Percentiles rank a stretch among this genome's conserved stretches.
phyloP scores from a whole-genome alignment of 1,139 yeast species.

The Ogataea hybrid region DNA sequence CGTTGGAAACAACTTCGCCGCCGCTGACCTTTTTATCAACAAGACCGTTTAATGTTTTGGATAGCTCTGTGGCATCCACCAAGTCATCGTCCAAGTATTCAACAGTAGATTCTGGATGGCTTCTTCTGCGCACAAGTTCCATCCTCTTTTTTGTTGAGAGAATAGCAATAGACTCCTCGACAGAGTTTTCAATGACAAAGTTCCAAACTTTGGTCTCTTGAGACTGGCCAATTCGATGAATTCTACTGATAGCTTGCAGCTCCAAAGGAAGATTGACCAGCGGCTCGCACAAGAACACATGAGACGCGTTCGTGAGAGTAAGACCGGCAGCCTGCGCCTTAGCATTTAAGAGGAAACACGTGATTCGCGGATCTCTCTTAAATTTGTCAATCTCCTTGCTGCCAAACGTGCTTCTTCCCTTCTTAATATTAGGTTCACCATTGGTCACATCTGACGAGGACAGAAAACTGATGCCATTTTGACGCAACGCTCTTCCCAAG shows the following conservation, averaged over 20 bases:
- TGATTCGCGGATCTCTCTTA: constrained; percentile 60
- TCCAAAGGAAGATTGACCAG: constrained; percentile 86
- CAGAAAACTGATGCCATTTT: constrained; percentile 53
- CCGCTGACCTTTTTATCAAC: constrained; percentile 44
- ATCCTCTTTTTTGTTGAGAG: constrained; percentile 52
- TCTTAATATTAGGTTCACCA: constrained; percentile 3
- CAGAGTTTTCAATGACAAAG: constrained; percentile 78
- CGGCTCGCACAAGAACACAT: constrained; percentile 88
- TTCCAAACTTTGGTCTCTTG: constrained; percentile 85
- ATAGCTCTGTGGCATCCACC: constrained; percentile 40
- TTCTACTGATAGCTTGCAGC: constrained; percentile 85
- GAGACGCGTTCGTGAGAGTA: constrained; percentile 87
- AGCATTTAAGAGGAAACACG: constrained; percentile 83
- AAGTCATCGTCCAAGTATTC: constrained; percentile 34
- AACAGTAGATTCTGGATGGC: constrained; percentile 2
- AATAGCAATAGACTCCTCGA: constrained; percentile 84
- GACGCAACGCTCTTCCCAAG: constrained; percentile 62
- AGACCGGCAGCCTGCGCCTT: constrained; percentile 87
- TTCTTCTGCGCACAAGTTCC: constrained; percentile 33
- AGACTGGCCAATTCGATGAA: constrained; percentile 89
- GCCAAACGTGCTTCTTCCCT: constrained; percentile 35
- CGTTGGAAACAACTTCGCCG: constrained; percentile 56
- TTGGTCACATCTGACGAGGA: constrained; percentile 20
- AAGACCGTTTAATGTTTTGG: constrained; percentile 36
- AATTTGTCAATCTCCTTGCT: constrained; percentile 57